Evolutionary conservation across 2,329 filamentous ascomycete species (phyloP).

Genomic region (Thyridium curvatum): DNA sequence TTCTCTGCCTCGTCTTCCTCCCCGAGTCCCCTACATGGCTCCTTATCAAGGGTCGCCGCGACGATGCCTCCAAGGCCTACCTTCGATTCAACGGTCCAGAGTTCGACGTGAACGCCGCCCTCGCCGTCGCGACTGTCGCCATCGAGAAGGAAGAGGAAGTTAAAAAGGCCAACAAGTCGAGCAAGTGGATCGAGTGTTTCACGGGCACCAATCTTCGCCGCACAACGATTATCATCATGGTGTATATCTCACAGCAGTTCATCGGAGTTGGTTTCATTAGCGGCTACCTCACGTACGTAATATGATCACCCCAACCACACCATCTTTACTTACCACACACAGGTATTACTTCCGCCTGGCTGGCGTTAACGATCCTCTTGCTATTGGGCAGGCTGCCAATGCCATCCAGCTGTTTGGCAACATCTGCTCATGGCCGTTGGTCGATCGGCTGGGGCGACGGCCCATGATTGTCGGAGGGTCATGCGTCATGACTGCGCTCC

Average conservation of each 20-base stretch:
- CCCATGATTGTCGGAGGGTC: slow-evolving; percentile 20
- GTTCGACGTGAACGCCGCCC: slow-evolving; percentile 16
- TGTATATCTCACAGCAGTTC: slow-evolving; percentile 17
- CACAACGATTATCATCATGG: slow-evolving; percentile 20
- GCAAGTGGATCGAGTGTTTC: slow-evolving; percentile 18
- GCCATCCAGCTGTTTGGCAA: slow-evolving; percentile 20
- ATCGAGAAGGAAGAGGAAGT: slow-evolving; percentile 15
- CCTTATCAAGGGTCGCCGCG: slow-evolving; percentile 9
- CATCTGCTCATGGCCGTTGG: slow-evolving; percentile 19
- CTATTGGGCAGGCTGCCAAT: slow-evolving; percentile 17
- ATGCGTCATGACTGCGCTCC: slow-evolving; percentile 15
- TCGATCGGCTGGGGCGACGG: slow-evolving; percentile 20
- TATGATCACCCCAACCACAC: background rate
- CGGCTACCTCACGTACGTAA: slow-evolving; percentile 14
- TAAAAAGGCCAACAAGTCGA: slow-evolving; percentile 7
- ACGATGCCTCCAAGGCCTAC: slow-evolving; percentile 9
- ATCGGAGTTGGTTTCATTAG: slow-evolving; percentile 21
- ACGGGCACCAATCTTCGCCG: slow-evolving; percentile 17
- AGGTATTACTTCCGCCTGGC: slow-evolving; percentile 18
- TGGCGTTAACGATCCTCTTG: slow-evolving; percentile 17
- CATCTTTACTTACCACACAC: no score
- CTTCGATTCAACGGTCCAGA: slow-evolving; percentile 15
- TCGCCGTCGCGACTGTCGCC: slow-evolving; percentile 8
- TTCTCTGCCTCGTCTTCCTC: slow-evolving; percentile 6
- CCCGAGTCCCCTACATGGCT: slow-evolving; percentile 15